Percentiles rank a stretch among this genome's conserved stretches.
Conservation (phyloP, 177 flowering plant genomes). For the Vitis hybrid region DNA sequence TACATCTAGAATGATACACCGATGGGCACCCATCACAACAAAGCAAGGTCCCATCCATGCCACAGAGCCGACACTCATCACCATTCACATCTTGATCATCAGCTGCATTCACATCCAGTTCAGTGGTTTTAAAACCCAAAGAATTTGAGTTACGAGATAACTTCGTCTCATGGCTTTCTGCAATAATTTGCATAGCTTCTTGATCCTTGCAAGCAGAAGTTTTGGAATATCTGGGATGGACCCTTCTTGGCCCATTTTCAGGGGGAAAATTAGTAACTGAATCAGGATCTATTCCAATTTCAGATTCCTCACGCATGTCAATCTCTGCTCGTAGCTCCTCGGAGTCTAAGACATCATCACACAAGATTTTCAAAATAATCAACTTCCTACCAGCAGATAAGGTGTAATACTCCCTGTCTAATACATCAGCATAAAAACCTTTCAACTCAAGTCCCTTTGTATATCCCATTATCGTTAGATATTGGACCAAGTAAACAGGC, state of each 20-base stretch:
- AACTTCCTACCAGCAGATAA: constrained; percentile 62
- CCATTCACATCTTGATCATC: constrained; percentile 66
- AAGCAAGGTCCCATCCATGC: constrained; percentile 94
- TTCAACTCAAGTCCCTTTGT: constrained; percentile 58
- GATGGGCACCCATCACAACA: constrained; percentile 99
- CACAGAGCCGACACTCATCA: constrained; percentile 95
- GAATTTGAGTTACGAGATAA: constrained; percentile 15
- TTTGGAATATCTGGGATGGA: constrained; percentile 68
- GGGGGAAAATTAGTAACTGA: constrained; percentile 18
- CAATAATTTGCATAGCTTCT: constrained; percentile 36
- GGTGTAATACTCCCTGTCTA: constrained; percentile 67
- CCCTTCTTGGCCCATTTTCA: constrained; percentile 60
- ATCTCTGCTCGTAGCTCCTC: constrained; percentile 80
- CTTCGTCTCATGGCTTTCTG: constrained; percentile 28
- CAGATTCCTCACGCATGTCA: constrained; percentile 65
- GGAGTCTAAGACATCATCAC: constrained; percentile 76
- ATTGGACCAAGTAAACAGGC: constrained; percentile 74
- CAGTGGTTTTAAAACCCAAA: constrained; percentile 24
- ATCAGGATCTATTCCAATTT: constrained; percentile 57
- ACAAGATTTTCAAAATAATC: constrained; percentile 69
- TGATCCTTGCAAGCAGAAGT: constrained; percentile 60
- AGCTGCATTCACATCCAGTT: constrained; percentile 21
- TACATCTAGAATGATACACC: constrained; percentile 91
- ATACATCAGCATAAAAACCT: constrained; percentile 46
- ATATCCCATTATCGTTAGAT: constrained; percentile 65